Evolutionary conservation across 805 yeast genomes (phyloP), one percentile per base, ranked within the genome.

Genomic region (Metschnikowia amazonensis): DNA sequence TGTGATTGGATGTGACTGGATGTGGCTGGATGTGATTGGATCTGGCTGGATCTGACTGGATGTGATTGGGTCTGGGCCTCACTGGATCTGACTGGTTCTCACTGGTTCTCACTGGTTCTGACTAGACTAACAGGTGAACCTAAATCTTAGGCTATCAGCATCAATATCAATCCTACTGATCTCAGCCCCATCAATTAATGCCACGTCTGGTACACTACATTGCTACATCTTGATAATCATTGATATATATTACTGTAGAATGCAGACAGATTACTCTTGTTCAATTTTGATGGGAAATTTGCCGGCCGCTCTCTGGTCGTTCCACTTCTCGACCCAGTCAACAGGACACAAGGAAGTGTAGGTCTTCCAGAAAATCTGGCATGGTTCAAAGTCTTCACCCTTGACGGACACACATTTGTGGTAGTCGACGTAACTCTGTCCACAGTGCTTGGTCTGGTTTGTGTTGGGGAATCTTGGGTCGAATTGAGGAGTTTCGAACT

Each of bases 321-420:
- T 88, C 96, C 95, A 87, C 66, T 73, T 84, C 63, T 82, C 89
- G 55, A 83, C 77, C 95, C 95, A 87, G 58, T 82, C 85, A 46
- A 79, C 75, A 48, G 95, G 95, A 66, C 95, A 87, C 63, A 87
- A 76, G 20, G 97, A 80, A 60, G 85, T 80, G 79, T 79, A 94
- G 46, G 97, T 88, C 72, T 81, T 85, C 82, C 81, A 87, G 77
- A 94, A 94, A 60, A 87, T 90, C 74, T 89, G 80, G 74, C 99
- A 94, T 64, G 98, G 98, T 62, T 90, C 96, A 65, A 94, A 94
- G 52, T 90, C 98, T 75, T 92, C 97, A 66, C 99, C 99, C 76
- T 92, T 92, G 57, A 90, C 89, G 63, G 83, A 86, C 67, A 94
- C 81, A 78, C 99, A 94, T 73, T 89, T 90, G 84, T 86, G 94